Conservation (phyloP, 192 early-diverging fungal species). For the Backusella sp. region DNA sequence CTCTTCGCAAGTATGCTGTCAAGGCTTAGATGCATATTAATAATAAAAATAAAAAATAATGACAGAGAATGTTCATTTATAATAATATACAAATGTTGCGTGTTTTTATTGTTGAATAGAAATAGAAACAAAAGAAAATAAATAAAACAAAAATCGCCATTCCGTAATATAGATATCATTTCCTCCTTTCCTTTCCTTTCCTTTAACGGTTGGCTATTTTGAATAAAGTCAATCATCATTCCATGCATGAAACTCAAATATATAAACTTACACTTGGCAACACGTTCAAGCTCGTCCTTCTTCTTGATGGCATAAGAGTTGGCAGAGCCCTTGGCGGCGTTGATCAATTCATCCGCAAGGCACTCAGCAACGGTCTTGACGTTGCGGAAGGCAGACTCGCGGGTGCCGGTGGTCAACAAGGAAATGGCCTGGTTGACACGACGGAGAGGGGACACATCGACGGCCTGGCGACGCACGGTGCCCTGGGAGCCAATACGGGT, state of each 20-base stretch:
- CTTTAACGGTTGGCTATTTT: background rate
- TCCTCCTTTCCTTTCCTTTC: background rate
- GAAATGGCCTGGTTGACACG: constrained; percentile 96
- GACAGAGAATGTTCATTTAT: background rate
- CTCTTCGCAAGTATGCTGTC: constrained; percentile 88
- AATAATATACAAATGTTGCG: background rate
- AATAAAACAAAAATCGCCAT: background rate
- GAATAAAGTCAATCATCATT: background rate
- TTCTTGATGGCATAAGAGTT: constrained; percentile 99
- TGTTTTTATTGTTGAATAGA: background rate
- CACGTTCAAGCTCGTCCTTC: constrained; percentile 98
- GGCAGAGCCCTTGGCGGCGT: constrained; percentile 95
- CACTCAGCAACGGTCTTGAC: constrained; percentile 99
- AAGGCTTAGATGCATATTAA: constrained; percentile 61
- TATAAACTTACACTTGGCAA: constrained; percentile 59
- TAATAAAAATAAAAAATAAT: background rate
- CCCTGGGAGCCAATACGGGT: constrained; percentile 97
- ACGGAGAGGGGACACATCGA: constrained; percentile 98
- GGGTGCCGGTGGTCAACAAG: constrained; percentile 93
- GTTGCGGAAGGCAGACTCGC: constrained; percentile 99
- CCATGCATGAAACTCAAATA: background rate
- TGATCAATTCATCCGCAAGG: constrained; percentile 99
- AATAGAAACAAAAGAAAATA: background rate
- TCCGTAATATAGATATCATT: background rate
- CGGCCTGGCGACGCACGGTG: constrained; percentile 98